Conservation (phyloP, 306 rosid genomes). For the Quercus wislizeni region DNA sequence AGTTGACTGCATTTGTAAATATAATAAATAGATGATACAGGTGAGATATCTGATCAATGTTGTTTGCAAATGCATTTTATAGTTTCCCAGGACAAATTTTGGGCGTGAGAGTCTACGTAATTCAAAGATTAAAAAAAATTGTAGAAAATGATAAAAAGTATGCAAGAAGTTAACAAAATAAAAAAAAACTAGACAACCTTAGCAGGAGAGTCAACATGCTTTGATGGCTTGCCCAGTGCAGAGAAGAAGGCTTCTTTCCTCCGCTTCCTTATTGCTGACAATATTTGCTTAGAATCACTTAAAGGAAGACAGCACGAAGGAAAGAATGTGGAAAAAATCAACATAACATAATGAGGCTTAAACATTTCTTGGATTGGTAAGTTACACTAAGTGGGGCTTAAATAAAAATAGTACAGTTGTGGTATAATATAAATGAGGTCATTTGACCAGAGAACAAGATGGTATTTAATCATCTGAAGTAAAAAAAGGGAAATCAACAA, state of each 20-base stretch:
- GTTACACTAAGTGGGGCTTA: too few species aligned
- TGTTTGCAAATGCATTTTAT: not conserved
- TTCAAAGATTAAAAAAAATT: not conserved
- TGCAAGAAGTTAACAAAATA: not conserved
- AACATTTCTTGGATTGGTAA: too few species aligned
- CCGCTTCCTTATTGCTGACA: conserved; percentile 66
- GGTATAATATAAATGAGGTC: not conserved
- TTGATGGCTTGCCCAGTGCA: conserved; percentile 57
- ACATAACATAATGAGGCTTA: too few species aligned
- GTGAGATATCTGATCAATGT: not conserved
- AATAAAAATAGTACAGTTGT: too few species aligned
- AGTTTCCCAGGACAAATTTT: not conserved
- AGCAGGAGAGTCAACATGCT: conserved; percentile 16
- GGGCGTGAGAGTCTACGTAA: not conserved
- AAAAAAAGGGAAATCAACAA: not conserved
- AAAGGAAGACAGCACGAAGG: not conserved
- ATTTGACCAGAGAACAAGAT: not conserved
- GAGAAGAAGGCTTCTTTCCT: conserved; percentile 88
- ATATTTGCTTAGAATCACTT: conserved; percentile 7
- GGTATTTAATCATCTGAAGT: not conserved
- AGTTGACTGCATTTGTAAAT: not conserved
- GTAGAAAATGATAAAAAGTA: not conserved
- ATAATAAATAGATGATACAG: not conserved
- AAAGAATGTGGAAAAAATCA: not conserved
- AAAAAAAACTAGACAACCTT: conserved; percentile 35